Conservation (phyloP, 1,284 basidiomycete genomes). For the Puccinia novopanici region DNA sequence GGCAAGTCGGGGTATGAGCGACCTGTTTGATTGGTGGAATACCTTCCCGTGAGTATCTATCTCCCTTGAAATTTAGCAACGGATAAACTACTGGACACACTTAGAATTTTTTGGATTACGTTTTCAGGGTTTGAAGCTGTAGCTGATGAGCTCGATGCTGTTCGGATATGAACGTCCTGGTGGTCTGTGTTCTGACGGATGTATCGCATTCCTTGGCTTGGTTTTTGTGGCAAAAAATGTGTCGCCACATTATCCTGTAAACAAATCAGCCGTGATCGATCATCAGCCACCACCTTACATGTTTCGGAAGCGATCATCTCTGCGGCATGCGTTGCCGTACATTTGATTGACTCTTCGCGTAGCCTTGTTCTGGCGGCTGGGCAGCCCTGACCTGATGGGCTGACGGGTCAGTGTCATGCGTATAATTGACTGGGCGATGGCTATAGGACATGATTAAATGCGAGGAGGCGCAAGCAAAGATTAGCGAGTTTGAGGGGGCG, state of each 20-base stretch:
- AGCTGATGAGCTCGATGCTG: slow-evolving; percentile 6
- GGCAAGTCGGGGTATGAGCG: not conserved
- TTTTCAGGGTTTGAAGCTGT: not conserved
- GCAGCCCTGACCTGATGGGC: not conserved
- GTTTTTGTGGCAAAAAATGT: not conserved
- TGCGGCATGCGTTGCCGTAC: not conserved
- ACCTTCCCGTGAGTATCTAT: not conserved
- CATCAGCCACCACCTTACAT: not conserved
- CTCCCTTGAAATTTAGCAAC: not conserved
- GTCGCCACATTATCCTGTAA: too few species aligned
- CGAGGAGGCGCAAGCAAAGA: too few species aligned
- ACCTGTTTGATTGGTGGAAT: not conserved
- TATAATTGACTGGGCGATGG: not conserved
- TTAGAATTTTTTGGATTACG: not conserved
- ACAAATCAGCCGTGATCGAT: not conserved
- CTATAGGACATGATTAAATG: not conserved
- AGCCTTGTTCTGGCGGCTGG: not conserved
- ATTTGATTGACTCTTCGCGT: not conserved
- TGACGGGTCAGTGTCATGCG: not conserved
- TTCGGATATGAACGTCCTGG: not conserved
- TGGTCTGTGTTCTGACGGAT: not conserved
- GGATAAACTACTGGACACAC: not conserved
- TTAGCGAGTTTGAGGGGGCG: too few species aligned
- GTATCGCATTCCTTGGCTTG: not conserved
- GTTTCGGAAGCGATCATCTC: not conserved